phyloP scores from a whole-genome alignment of 208 protist genomes.

The Leishmania major region DNA sequence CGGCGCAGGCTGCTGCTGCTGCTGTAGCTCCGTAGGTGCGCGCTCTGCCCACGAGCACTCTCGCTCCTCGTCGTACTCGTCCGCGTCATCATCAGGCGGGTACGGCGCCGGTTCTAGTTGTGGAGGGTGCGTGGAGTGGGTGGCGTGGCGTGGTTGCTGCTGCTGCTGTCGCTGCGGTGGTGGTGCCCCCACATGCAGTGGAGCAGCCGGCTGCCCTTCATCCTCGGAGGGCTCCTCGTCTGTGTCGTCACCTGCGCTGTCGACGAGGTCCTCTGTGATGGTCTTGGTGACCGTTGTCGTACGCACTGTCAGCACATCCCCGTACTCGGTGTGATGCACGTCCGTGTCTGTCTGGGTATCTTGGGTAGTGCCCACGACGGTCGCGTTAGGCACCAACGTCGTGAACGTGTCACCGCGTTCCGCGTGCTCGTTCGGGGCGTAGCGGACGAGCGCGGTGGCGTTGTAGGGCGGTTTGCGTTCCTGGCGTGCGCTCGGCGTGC shows the following conservation, averaged over 20 bases:
- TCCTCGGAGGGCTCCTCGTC: conserved; percentile 36
- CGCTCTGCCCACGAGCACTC: neutral
- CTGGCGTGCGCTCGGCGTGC: neutral
- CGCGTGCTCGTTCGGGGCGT: conserved; percentile 31
- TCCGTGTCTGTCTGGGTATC: conserved; percentile 74
- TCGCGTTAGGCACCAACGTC: conserved; percentile 50
- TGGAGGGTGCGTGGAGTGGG: neutral
- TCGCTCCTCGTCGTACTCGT: neutral
- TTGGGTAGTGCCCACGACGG: conserved; percentile 59
- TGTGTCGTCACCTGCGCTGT: conserved; percentile 22
- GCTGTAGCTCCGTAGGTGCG: neutral
- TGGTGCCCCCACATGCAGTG: neutral
- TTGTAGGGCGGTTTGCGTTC: neutral
- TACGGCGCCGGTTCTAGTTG: conserved; percentile 6
- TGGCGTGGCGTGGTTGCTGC: conserved; percentile 22
- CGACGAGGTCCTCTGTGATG: conserved; percentile 63
- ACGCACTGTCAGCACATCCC: conserved; percentile 66
- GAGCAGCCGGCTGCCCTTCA: conserved; percentile 18
- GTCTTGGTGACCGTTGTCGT: conserved; percentile 75
- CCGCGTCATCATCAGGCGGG: neutral
- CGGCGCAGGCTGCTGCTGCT: neutral
- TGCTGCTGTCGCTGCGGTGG: neutral
- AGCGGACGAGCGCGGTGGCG: conserved; percentile 23
- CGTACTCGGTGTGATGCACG: conserved; percentile 63
- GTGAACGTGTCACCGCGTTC: conserved; percentile 45